phyloP scores from a whole-genome alignment of 2,329 filamentous ascomycete species.

The Fusarium sterilihyphosum region DNA sequence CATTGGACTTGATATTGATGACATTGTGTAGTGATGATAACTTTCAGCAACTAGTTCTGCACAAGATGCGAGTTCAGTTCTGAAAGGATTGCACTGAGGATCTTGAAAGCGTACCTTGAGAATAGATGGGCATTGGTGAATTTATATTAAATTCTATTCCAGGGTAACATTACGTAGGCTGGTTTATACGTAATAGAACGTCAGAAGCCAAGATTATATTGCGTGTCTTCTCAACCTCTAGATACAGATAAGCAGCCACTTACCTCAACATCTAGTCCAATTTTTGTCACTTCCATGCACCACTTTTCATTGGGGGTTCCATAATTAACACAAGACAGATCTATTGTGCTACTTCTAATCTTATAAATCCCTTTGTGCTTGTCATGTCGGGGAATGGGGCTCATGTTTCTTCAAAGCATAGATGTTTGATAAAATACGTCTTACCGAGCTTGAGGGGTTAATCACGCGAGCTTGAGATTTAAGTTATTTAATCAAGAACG shows the following conservation, averaged over 20 bases:
- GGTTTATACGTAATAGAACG: fast-evolving
- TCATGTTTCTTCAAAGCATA: no score
- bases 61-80: no score
- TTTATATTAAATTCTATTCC: background rate
- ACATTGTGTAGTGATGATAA: background rate
- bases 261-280: fast-evolving
- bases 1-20: background rate
- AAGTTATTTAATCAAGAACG: no score
- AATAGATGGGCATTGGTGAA: fast-evolving
- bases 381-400: no score
- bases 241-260: background rate
- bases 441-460: no score
- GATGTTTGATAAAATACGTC: fast-evolving
- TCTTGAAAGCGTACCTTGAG: fast-evolving
- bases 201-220: fast-evolving
- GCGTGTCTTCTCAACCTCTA: fast-evolving
- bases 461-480: no score
- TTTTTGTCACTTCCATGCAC: background rate
- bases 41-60: fast-evolving
- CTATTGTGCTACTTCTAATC: fast-evolving
- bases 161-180: fast-evolving
- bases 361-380: no score
- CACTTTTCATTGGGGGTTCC: no score
- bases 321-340: no score
- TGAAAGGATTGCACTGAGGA: no score